These are phyloP conservation scores for Lachnellula hyalina DNA, from an alignment of 2,329 filamentous ascomycete species.

Conservation along the genomic window DNA sequence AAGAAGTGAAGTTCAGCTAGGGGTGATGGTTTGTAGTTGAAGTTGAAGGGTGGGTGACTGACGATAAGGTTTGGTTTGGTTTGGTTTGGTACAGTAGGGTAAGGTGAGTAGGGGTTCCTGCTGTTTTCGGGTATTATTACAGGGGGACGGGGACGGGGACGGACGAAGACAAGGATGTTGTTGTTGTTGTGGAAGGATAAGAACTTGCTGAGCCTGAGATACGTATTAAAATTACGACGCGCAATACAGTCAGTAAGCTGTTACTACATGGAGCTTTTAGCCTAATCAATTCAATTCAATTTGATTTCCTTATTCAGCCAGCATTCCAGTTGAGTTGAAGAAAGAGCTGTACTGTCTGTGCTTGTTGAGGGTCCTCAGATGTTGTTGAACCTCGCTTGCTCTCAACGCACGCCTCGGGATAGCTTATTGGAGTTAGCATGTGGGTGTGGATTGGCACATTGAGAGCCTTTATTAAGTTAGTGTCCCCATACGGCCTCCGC, in stretches of 20 bases:
- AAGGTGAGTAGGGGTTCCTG: too few relatives aligned
- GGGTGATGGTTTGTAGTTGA: too few relatives aligned
- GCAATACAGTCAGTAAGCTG: too few relatives aligned
- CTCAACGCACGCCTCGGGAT: not conserved
- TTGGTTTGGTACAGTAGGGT: too few relatives aligned
- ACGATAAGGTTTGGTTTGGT: not conserved
- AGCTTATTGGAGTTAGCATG: not conserved
- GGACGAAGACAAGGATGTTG: too few relatives aligned
- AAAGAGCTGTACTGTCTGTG: not conserved
- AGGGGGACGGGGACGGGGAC: too few relatives aligned
- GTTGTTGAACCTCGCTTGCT: not conserved
- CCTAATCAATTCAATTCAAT: not conserved
- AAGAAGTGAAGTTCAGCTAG: not conserved
- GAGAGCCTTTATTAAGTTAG: constrained; percentile 10
- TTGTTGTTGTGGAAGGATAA: too few relatives aligned
- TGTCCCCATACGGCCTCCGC: not conserved
- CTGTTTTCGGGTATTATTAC: too few relatives aligned
- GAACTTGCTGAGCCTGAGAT: too few relatives aligned
- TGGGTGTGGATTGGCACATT: not conserved
- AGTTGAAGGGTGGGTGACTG: constrained; percentile 1
- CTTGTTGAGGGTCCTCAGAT: not conserved
- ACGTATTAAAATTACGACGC: too few relatives aligned
- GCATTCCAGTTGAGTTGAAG: not conserved
- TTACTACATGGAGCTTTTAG: too few relatives aligned
- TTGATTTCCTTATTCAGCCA: not conserved